Base-by-base conservation (phyloP, 208 protist species). In the Acanthamoeba triangularis region DNA sequence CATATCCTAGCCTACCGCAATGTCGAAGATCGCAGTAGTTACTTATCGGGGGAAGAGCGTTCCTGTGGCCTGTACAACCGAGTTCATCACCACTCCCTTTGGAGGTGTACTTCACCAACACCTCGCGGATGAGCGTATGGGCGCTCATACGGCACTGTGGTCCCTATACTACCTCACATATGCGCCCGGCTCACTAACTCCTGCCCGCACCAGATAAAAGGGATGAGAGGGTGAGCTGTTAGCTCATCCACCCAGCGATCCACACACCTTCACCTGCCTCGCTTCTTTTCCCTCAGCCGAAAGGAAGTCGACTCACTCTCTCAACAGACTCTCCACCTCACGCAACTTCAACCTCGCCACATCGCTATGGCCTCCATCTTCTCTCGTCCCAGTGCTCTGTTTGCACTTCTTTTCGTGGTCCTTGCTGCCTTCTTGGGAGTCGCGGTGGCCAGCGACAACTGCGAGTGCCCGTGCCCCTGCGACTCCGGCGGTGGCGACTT, bases 391-490 rank as follows among this genome's bases (percentile, higher is more conserved):
- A 14, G 41, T 52, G 74, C 41, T 84, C 74, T 84, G 23, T 84
- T 63, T 63, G 80, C 80, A 37, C 37, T 49, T 88, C 41, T 88
- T 44, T 25, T 88, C 41, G 44, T 54, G 23, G 80, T 54, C 28
- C 49, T 88, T 49, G 20, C 35, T 1, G 80, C 80, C 23, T 88
- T 88, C 49, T 0, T 63, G 25, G 28, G 18, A 13, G 47, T 35
- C 1, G 25, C 80, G 23, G 80, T 33, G 41, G 35, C 52, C 80
- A 44, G 49, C 41, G 28, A 54, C 18, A 35, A 18, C 30, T 88
- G 80, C 20, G 80, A 63, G 41, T 88, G 80, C 52, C 80, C 80
- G 5, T 88, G 80, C 49, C 49, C 44, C 1, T 88, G 80, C 37
- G 52, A 88, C 25, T 54, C 41, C 6, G 8, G 1, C 28, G 10